Base-by-base conservation (phyloP, 129 eudicot species). In the Chrysanthemum makinoi region DNA sequence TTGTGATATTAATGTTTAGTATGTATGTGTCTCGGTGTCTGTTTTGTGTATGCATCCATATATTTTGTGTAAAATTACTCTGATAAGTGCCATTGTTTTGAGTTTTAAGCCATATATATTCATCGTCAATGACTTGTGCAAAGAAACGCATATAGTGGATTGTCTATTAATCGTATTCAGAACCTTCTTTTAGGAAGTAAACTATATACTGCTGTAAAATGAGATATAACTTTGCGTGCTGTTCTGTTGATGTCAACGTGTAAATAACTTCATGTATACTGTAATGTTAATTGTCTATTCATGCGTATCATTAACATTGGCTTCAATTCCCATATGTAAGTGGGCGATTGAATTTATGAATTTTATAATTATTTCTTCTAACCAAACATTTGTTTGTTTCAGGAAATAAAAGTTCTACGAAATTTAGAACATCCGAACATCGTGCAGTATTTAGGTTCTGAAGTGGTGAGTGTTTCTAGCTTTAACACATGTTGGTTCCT, bases 391-490 rank as follows among this genome's bases (percentile, higher is more conserved):
- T 26, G 24, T 79, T 62, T 74, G 61, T 68, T 75, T 70, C 83
- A 94, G 98, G 98, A 94, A 80, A 94, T 94, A 19, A 81, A 82
- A 83, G 89, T 89, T 75, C 89, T 94, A 30, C 83, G 86, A 20
- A 72, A 76, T 17, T 72, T 94, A 71, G 85, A 94, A 76, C 98
- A 94, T 73, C 96, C 86, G 48, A 94, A 94, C 77, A 90, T 94
- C 20, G 98, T 94, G 54, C 87, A 80, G 77, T 94, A 94, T 82
- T 72, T 83, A 73, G 98, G 98, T 51, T 83, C 93, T 58, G 97
- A 94, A 84, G 79, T 72, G 57, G 98, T 89, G 78, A 89, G 98
- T 65, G 20, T 46, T 69, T 72, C 54, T 58, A 13, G 17, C 24
- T 62, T 79, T 51, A 75, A 30, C 26, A 10, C 35, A 43, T 65